Evolutionary conservation across 768 basidiomycete genomes (phyloP).

Genomic region (Pulveroboletus frians): DNA sequence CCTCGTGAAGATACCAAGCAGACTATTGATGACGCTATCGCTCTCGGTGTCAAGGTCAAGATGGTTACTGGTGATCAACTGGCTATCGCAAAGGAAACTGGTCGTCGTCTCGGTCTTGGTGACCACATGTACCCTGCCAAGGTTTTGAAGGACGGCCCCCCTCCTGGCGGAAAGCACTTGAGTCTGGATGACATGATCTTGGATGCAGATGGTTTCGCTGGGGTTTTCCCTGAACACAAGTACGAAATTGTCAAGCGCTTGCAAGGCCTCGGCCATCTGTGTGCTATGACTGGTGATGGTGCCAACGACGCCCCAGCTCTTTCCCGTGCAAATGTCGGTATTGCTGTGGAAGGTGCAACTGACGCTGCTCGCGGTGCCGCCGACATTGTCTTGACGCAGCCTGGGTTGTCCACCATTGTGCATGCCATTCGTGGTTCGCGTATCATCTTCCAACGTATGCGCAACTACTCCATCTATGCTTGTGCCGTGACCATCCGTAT

Average conservation of each 20-base stretch:
- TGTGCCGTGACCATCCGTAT: conserved; percentile 98
- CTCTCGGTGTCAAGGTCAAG: conserved; percentile 97
- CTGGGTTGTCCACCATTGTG: conserved; percentile 97
- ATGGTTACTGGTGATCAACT: conserved; percentile 99
- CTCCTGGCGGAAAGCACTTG: conserved; percentile 76
- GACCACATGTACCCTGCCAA: conserved; percentile 99
- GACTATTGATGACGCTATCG: conserved; percentile 94
- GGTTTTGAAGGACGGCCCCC: conserved; percentile 97
- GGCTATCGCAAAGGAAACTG: conserved; percentile 98
- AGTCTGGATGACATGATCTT: conserved; percentile 97
- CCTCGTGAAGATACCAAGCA: conserved; percentile 98
- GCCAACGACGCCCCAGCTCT: conserved; percentile 98
- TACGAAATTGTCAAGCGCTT: conserved; percentile 99
- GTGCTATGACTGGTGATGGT: conserved; percentile 99
- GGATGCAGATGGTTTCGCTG: conserved; percentile 98
- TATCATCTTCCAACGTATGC: conserved; percentile 99
- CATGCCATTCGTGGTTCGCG: conserved; percentile 98
- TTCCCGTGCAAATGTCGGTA: conserved; percentile 98
- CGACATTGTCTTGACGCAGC: conserved; percentile 96
- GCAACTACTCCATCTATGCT: conserved; percentile 97
- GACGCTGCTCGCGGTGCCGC: conserved; percentile 98
- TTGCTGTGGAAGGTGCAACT: conserved; percentile 98
- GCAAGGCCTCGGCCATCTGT: conserved; percentile 91
- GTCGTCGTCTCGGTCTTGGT: conserved; percentile 94
- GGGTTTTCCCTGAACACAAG: conserved; percentile 99